Evolutionary conservation across 1,284 basidiomycete species (phyloP).

Genomic region (Ceratobasidium sp.): DNA sequence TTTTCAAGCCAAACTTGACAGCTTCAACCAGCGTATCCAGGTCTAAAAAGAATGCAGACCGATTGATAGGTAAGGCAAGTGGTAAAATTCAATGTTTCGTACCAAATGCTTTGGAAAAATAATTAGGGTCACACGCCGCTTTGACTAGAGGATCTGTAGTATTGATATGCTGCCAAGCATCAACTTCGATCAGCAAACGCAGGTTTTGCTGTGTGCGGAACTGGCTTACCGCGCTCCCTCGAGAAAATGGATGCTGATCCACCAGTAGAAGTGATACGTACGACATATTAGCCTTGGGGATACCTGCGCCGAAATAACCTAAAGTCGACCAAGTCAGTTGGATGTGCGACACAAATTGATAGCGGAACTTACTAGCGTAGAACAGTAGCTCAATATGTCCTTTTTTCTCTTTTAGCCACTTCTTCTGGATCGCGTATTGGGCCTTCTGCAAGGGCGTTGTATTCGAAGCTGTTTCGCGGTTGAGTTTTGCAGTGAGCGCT

Average conservation of each 20-base stretch:
- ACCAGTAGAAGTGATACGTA: constrained; percentile 53
- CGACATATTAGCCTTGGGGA: constrained; percentile 48
- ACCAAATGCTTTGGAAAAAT: constrained; percentile 28
- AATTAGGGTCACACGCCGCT: constrained; percentile 9
- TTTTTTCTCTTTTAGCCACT: constrained; percentile 40
- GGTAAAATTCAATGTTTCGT: not conserved
- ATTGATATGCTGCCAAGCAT: constrained; percentile 18
- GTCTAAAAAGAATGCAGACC: constrained; percentile 44
- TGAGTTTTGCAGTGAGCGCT: not conserved
- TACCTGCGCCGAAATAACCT: constrained; percentile 43
- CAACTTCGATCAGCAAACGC: not conserved
- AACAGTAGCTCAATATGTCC: constrained; percentile 49
- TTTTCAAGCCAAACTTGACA: constrained; percentile 51
- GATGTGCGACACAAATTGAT: not conserved
- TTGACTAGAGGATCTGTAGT: constrained; percentile 19
- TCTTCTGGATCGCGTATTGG: constrained; percentile 22
- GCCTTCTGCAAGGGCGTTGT: constrained; percentile 2
- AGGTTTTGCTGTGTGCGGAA: no score
- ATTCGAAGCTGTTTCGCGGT: not conserved
- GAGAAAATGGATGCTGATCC: constrained; percentile 54
- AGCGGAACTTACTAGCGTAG: constrained; percentile 24
- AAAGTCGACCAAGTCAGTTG: not conserved
- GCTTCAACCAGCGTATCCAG: constrained; percentile 52
- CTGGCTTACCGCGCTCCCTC: constrained; percentile 26
- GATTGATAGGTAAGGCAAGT: not conserved